Evolutionary conservation across 2,329 filamentous ascomycete species (phyloP), one percentile per base, ranked within the genome.

Genomic region (Alternaria sp.): DNA sequence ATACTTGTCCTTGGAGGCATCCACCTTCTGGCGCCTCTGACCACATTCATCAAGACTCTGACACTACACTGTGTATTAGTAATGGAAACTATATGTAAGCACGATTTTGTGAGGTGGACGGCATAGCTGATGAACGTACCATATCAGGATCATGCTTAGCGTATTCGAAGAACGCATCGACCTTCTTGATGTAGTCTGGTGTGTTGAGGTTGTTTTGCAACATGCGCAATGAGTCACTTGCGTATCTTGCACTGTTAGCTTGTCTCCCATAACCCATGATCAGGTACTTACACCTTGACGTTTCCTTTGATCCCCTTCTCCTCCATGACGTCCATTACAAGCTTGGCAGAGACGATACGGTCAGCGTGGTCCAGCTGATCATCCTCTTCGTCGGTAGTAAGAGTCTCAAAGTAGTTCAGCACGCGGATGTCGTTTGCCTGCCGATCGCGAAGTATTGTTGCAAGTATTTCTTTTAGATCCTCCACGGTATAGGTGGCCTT

Each of bases 311-410:
- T 60, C 5, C 63, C 56, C 34, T 64, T 41, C 13, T 48, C 33
- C 28, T 64, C 58, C 34, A 72, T 40, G 2, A 67, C 65, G 13
- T 72, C 67, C n/a, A 62, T 56, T 5, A 72, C 71, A 5, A 75
- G 45, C 37, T 66, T 63, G 2, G 72, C 72, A 39, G 71, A 69
- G 7, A 69, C 57, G 9, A 65, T 54, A 21, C 71, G 72, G 37
- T 73, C 72, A 4, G 67, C 54, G 52, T 75, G 71, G 31, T 74
- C 70, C 9, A 51, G n/a, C 26, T 31, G 52, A 58, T n/a, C 44
- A 41, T 44, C 56, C 4, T 68, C 45, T 2, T 60, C 48, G 2
- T 61, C 54, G 2, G 63, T 50, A 0, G 66, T 55, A 14, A 70
- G 46, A 1, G 42, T 26, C 5, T 65, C 65, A 51, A 65, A 62